Percentiles rank a stretch among this genome's conserved stretches.
Conservation (phyloP, 495 filamentous ascomycete species). For the Delitschia confertaspora region DNA sequence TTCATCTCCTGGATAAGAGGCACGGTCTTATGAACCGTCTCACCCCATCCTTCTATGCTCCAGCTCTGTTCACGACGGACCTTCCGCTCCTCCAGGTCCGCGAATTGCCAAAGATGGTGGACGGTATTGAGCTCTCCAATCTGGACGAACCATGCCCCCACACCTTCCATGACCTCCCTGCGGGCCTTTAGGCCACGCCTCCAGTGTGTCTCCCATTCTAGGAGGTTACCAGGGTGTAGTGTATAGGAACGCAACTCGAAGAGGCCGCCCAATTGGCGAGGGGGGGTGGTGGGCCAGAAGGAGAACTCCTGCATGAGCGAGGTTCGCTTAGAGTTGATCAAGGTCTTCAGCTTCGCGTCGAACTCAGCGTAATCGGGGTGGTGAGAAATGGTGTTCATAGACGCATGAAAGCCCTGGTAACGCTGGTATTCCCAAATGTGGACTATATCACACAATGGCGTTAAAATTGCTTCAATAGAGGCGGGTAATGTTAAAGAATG, state of each 20-base stretch:
- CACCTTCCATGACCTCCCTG: conserved; percentile 94
- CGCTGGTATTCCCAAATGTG: conserved; percentile 99
- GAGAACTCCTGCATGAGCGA: conserved; percentile 99
- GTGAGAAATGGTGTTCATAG: conserved; percentile 68
- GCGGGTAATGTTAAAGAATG: not conserved
- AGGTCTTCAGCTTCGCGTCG: conserved; percentile 64
- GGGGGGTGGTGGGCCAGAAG: conserved; percentile 95
- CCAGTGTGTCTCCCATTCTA: conserved; percentile 99
- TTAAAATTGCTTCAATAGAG: conserved; percentile 2
- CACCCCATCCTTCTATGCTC: conserved; percentile 90
- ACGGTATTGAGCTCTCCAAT: conserved; percentile 96
- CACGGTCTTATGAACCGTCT: conserved; percentile 97
- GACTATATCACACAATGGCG: conserved; percentile 42
- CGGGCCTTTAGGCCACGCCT: conserved; percentile 81
- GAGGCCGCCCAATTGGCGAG: conserved; percentile 78
- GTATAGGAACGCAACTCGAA: conserved; percentile 98
- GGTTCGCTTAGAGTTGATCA: conserved; percentile 73
- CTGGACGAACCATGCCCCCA: conserved; percentile 98
- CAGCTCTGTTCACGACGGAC: conserved; percentile 88
- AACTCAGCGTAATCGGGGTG: conserved; percentile 77
- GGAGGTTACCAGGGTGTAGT: conserved; percentile 83
- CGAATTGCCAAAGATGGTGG: conserved; percentile 98
- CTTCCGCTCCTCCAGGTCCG: conserved; percentile 88
- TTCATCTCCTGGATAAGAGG: conserved; percentile 95
- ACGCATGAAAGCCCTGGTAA: conserved; percentile 91